Percentiles rank a stretch among this genome's conserved stretches.
Evolutionary conservation across 208 protist species (phyloP).

Genomic region (Acanthamoeba culbertsoni): DNA sequence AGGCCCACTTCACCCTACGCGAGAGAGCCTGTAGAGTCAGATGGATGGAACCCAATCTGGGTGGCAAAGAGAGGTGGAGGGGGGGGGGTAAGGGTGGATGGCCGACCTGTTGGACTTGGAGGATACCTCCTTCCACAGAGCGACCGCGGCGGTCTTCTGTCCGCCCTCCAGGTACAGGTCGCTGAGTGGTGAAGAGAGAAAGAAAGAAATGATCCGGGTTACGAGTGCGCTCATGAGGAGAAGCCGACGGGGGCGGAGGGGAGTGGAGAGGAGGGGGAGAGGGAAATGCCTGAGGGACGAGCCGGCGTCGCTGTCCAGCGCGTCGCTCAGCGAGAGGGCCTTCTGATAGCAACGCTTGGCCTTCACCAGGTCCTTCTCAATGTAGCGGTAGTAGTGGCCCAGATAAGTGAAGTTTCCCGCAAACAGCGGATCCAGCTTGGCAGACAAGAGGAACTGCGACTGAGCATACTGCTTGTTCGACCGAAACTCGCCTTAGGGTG

Average conservation of each 20-base stretch:
- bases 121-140: slow-evolving; percentile 42
- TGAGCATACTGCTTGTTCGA: slow-evolving; percentile 9
- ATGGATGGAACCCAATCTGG: background rate
- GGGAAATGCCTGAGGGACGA: background rate
- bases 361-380: background rate
- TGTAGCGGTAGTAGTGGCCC: slow-evolving; percentile 15
- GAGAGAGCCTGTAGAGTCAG: background rate
- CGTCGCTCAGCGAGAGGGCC: background rate
- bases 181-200: background rate
- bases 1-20: slow-evolving; percentile 29
- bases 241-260: background rate
- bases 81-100: background rate
- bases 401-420: slow-evolving; percentile 49
- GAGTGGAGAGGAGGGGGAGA: background rate
- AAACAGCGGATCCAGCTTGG: slow-evolving; percentile 32
- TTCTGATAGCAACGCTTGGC: slow-evolving; percentile 55
- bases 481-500: slow-evolving; percentile 24
- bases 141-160: slow-evolving; percentile 29
- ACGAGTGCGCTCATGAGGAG: too few relatives aligned
- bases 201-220: background rate
- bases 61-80: background rate
- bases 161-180: background rate
- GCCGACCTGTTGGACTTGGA: slow-evolving; percentile 6
- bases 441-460: slow-evolving; percentile 18
- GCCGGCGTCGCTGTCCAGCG: slow-evolving; percentile 1